phyloP scores from a whole-genome alignment of 192 early-diverging fungal species.

The Coemansia sp. region DNA sequence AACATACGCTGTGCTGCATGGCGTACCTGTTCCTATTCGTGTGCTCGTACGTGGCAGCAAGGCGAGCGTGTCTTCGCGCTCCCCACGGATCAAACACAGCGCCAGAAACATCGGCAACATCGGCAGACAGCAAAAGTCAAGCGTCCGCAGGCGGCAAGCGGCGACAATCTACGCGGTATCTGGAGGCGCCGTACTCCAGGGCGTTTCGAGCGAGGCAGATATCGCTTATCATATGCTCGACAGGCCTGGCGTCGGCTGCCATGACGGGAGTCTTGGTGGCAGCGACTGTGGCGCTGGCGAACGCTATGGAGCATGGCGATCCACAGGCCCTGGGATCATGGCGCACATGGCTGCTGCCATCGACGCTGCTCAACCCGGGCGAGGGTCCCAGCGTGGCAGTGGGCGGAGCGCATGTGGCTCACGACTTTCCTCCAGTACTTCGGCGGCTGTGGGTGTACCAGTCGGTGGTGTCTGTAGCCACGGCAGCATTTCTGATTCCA shows the following conservation, averaged over 20 bases:
- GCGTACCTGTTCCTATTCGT: slow-evolving; percentile 32
- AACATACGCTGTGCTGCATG: slow-evolving; percentile 45
- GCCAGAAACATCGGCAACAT: neutral
- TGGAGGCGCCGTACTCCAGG: slow-evolving; percentile 35
- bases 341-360: slow-evolving; percentile 53
- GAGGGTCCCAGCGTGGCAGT: slow-evolving; percentile 3
- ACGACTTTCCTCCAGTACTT: slow-evolving; percentile 51
- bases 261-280: slow-evolving; percentile 33
- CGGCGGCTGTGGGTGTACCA: slow-evolving; percentile 54
- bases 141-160: neutral
- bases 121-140: neutral
- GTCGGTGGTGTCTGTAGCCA: slow-evolving; percentile 31
- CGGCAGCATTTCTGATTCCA: slow-evolving; percentile 31
- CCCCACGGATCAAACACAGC: neutral
- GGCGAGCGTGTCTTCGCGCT: slow-evolving; percentile 25
- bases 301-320: slow-evolving; percentile 51
- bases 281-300: slow-evolving; percentile 43
- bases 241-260: slow-evolving; percentile 40
- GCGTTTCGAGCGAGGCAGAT: slow-evolving; percentile 47
- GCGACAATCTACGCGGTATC: slow-evolving; percentile 9
- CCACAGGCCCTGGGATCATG: slow-evolving; percentile 24
- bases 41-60: slow-evolving; percentile 29
- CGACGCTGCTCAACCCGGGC: slow-evolving; percentile 37
- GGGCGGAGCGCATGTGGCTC: slow-evolving; percentile 35
- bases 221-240: slow-evolving; percentile 25